Conservation (phyloP, 2,329 filamentous ascomycete species). For the Clonostachys byssicola region DNA sequence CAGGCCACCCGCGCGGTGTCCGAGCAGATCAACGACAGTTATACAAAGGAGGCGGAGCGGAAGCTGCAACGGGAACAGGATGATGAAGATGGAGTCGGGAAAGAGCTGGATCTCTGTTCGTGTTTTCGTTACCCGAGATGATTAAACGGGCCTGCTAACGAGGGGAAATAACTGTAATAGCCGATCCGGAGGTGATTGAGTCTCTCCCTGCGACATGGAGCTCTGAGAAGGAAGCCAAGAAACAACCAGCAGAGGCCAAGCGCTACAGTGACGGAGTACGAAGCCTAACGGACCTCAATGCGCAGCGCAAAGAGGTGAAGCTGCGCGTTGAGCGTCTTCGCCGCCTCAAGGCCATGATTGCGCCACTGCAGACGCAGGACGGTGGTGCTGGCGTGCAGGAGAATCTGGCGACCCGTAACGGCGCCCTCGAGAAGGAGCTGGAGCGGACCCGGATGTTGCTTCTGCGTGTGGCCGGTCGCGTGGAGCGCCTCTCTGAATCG, state of each 20-base stretch:
- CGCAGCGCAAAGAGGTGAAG: slow-evolving; percentile 21
- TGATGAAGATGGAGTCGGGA: slow-evolving; percentile 27
- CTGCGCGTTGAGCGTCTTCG: slow-evolving; percentile 41
- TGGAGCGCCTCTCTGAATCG: slow-evolving; percentile 30
- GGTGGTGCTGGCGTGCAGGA: slow-evolving; percentile 47
- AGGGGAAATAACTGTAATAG: slow-evolving; percentile 14
- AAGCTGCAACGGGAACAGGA: slow-evolving; percentile 22
- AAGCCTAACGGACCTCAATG: slow-evolving; percentile 43
- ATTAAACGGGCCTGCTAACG: neutral
- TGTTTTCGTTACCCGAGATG: neutral
- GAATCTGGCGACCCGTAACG: slow-evolving; percentile 62
- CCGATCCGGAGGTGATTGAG: slow-evolving; percentile 34
- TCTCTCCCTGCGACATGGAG: slow-evolving; percentile 44
- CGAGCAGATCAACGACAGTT: slow-evolving; percentile 67
- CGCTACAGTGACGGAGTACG: slow-evolving; percentile 47
- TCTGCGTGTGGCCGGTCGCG: slow-evolving; percentile 51
- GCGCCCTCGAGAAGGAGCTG: slow-evolving; percentile 61
- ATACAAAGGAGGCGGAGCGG: slow-evolving; percentile 43
- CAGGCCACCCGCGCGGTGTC: slow-evolving; percentile 68
- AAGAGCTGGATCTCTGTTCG: slow-evolving; percentile 40
- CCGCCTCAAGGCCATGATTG: slow-evolving; percentile 43
- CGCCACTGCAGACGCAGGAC: slow-evolving; percentile 26
- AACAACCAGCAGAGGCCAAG: slow-evolving; percentile 39
- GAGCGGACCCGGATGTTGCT: slow-evolving; percentile 62
- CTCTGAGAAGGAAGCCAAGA: slow-evolving; percentile 24